phyloP scores from a whole-genome alignment of 495 filamentous ascomycete species.

The Talaromyces proteolyticus region DNA sequence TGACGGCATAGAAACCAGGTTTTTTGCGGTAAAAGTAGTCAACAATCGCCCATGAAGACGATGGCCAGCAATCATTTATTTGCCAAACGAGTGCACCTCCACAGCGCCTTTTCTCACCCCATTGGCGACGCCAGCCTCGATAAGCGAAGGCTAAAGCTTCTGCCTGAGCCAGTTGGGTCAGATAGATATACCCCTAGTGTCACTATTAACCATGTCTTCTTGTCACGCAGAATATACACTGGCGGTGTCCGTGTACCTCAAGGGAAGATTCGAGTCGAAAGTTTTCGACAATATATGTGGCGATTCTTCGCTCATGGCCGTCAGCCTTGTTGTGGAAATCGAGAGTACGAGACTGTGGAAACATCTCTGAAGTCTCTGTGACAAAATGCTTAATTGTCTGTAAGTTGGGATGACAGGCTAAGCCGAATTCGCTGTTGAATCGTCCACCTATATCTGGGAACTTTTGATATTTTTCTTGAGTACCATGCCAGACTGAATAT shows the following conservation, averaged over 20 bases:
- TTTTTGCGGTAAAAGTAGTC: slow-evolving; percentile 88
- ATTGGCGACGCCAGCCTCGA: slow-evolving; percentile 86
- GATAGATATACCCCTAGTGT: slow-evolving; percentile 76
- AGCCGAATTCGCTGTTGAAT: slow-evolving; percentile 93
- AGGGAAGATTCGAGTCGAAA: slow-evolving; percentile 60
- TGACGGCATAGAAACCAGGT: slow-evolving; percentile 78
- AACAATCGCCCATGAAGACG: slow-evolving; percentile 78
- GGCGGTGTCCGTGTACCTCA: no score
- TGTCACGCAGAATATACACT: no score
- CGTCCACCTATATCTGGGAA: slow-evolving; percentile 83
- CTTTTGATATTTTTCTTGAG: slow-evolving; percentile 86
- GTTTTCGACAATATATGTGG: slow-evolving; percentile 85
- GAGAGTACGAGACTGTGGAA: slow-evolving; percentile 80
- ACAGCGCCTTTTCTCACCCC: slow-evolving; percentile 75
- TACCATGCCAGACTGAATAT: slow-evolving; percentile 83
- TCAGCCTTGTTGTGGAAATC: slow-evolving; percentile 97
- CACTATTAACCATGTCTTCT: no score
- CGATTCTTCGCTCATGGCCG: slow-evolving; percentile 82
- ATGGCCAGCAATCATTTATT: slow-evolving; percentile 95
- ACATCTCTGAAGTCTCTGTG: slow-evolving; percentile 63
- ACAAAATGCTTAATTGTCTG: slow-evolving; percentile 79
- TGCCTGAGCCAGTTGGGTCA: slow-evolving; percentile 86
- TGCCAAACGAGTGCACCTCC: slow-evolving; percentile 92
- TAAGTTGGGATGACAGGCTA: slow-evolving; percentile 83
- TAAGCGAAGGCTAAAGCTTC: slow-evolving; percentile 87